Evolutionary conservation across 148 eudicot species (phyloP).

Genomic region (Arbutus unedo): DNA sequence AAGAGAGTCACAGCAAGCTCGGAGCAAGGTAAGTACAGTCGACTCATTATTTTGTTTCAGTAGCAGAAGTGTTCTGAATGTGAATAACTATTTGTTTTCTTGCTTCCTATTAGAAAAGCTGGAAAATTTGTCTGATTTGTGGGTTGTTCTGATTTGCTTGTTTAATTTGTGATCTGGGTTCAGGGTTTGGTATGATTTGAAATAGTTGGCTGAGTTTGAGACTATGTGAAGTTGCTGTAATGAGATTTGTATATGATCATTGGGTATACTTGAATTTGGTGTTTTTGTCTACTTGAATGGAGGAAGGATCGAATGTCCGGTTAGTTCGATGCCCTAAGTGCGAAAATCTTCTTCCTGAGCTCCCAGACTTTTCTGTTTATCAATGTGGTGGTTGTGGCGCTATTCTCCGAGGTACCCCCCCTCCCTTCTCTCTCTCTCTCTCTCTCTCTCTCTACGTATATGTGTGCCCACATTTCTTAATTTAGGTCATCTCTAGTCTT

Average conservation of each 20-base stretch:
- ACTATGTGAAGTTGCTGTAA: not conserved
- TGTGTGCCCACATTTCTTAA: constrained; percentile 13
- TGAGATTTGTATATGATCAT: not conserved
- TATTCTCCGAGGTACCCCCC: constrained; percentile 63
- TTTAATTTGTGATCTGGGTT: constrained; percentile 11
- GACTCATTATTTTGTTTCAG: not conserved
- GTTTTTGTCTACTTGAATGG: constrained; percentile 33
- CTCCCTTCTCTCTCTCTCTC: not conserved
- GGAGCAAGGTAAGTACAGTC: not conserved
- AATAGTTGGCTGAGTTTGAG: not conserved
- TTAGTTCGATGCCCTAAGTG: constrained; percentile 82
- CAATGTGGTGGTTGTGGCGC: constrained; percentile 91
- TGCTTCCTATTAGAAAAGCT: not conserved
- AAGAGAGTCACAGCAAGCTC: not conserved
- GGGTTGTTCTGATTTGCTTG: constrained; percentile 21
- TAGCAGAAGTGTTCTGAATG: not conserved
- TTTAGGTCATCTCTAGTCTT: not conserved
- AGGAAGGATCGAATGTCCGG: constrained; percentile 46
- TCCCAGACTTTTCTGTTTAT: constrained; percentile 69
- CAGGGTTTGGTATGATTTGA: constrained; percentile 1
- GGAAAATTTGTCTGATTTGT: not conserved
- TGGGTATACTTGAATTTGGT: constrained; percentile 4
- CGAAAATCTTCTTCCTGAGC: constrained; percentile 51
- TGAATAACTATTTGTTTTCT: not conserved
- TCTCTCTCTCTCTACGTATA: constrained; percentile 14